phyloP scores from a whole-genome alignment of 345 rosid species.

The Salix dunnii region DNA sequence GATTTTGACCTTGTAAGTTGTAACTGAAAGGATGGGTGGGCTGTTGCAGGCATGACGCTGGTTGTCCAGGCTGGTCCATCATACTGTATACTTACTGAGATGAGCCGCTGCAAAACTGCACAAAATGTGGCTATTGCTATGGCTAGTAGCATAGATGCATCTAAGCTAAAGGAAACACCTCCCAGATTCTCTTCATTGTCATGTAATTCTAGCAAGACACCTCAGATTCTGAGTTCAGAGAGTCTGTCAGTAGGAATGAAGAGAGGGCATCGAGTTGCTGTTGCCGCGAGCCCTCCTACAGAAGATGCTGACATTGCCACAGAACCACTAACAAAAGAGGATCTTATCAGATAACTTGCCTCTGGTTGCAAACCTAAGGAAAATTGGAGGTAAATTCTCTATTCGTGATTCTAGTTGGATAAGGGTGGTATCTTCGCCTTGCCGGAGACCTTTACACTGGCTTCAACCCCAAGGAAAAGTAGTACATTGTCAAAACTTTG shows the following conservation, averaged over 20 bases:
- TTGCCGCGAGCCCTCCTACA: constrained; percentile 91
- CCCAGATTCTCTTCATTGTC: constrained; percentile 36
- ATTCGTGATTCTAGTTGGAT: background rate
- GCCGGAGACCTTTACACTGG: background rate
- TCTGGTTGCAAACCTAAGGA: constrained; percentile 97
- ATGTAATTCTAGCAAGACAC: constrained; percentile 25
- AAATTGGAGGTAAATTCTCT: constrained; percentile 69
- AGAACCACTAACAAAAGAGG: constrained; percentile 88
- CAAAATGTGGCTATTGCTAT: constrained; percentile 24
- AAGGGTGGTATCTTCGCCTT: background rate
- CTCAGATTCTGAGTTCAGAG: constrained; percentile 22
- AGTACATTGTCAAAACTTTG: background rate
- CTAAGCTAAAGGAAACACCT: constrained; percentile 34
- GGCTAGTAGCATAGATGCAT: constrained; percentile 28
- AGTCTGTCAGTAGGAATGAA: constrained; percentile 24
- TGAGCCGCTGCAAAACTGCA: constrained; percentile 28
- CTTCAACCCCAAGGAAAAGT: background rate
- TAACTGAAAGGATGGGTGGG: background rate
- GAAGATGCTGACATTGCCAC: constrained; percentile 68
- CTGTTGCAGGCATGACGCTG: constrained; percentile 57
- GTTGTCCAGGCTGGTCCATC: constrained; percentile 50
- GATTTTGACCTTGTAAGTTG: background rate
- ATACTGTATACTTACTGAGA: constrained; percentile 34
- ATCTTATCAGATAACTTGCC: constrained; percentile 83
- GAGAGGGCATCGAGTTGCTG: constrained; percentile 50